Base-by-base conservation (phyloP, 176 grass and related monocot species). In the Ampelocalamus luodianensis region DNA sequence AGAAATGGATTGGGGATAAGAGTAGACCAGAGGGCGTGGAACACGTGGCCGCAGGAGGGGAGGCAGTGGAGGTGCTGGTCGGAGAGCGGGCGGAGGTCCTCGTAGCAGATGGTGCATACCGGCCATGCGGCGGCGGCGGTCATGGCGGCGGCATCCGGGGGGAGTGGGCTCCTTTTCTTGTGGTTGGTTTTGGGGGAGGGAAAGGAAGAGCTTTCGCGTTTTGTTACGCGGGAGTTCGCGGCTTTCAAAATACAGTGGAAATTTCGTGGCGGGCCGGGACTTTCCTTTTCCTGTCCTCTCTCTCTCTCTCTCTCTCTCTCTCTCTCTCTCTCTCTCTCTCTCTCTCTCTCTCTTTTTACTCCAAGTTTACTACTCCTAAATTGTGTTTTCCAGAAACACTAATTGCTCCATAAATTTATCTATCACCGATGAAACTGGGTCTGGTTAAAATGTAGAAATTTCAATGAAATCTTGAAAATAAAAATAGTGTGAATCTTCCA, bases 71-170 rank as follows among this genome's bases (percentile, higher is more conserved):
- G 80, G 68, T 86, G 89, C 42, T 92, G 85, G 67, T 98, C 96
- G 55, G 82, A 90, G 71, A 93, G 73, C 32, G 87, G 96, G 22
- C 86, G 88, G 77, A 98, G 93, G 40, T 98, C 96, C 58, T 98
- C 96, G 91, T 93, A 98, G 84, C 96, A 98, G 88, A 98, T 93
- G 62, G 91, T 91, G 87, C 96, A 98, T 72, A 98, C 90, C 65
- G 93, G 96, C 93, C 90, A 95, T 26, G 81, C 77, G 81, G 82
- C 79, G 60, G 80, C 72, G 34, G 84, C 78, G 83, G 86, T 87
- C 64, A 49, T 65, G 71, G 22, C 63, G 77, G 51, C 38, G 71
- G 83, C 48, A 78, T 78, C n/a, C 48, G 81, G 44, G 56, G 81
- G 74, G 16, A 12, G 56, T 20, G 56, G 50, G 0, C 14, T 36